These are phyloP conservation scores for Ascochyta lentis DNA, from an alignment of 2,329 filamentous ascomycete genomes.

Conservation along the genomic window DNA sequence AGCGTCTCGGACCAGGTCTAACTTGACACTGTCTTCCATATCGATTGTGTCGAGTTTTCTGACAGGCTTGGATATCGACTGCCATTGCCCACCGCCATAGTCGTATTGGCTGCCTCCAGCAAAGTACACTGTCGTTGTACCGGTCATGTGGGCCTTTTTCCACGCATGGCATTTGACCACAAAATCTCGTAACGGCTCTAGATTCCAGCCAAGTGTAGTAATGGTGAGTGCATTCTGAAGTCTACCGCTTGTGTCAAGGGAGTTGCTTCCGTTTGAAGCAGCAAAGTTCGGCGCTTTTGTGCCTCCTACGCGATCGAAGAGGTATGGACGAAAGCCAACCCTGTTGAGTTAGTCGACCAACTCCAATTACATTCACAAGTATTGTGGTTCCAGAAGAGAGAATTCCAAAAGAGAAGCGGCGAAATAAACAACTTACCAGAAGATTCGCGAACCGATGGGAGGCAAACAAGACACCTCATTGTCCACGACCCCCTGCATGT, in stretches of 20 bases:
- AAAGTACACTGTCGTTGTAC: slow-evolving; percentile 38
- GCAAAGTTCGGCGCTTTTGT: neutral
- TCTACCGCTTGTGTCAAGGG: slow-evolving; percentile 18
- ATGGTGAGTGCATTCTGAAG: slow-evolving; percentile 28
- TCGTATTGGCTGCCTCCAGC: slow-evolving; percentile 19
- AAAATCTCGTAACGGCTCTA: slow-evolving; percentile 34
- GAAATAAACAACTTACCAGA: slow-evolving; percentile 27
- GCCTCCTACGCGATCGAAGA: slow-evolving; percentile 30
- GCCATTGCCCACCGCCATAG: slow-evolving; percentile 26
- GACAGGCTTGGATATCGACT: slow-evolving; percentile 32
- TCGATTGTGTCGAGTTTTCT: slow-evolving; percentile 42
- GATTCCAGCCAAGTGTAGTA: slow-evolving; percentile 37
- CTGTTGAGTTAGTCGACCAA: slow-evolving; percentile 7
- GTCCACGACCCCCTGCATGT: neutral
- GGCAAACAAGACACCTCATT: slow-evolving; percentile 12
- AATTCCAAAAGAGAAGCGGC: neutral
- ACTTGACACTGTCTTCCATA: slow-evolving; percentile 37
- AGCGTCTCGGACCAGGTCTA: slow-evolving; percentile 44
- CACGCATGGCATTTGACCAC: slow-evolving; percentile 31
- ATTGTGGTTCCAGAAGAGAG: no score
- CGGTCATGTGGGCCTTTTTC: slow-evolving; percentile 28
- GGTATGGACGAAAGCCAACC: slow-evolving; percentile 38
- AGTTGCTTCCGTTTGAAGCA: neutral
- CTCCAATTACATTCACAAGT: neutral
- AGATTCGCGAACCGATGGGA: slow-evolving; percentile 24